A percentile compares a stretch with the other conserved stretches of the same genome.
Conservation (phyloP, 805 yeast genomes). For the Hanseniaspora singularis region DNA sequence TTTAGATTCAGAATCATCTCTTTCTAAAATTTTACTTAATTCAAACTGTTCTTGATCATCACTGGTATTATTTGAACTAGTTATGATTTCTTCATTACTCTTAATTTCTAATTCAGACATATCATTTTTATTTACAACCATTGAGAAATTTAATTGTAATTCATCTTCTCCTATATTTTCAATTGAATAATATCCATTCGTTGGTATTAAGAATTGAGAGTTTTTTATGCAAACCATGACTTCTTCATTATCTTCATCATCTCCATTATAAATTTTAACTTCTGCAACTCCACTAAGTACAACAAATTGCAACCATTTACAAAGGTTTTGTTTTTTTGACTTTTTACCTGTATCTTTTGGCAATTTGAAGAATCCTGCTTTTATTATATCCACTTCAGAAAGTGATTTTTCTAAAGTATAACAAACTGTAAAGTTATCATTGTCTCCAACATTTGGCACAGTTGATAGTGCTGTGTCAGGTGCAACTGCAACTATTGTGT, state of each 20-base stretch:
- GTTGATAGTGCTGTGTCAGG: slow-evolving; percentile 22
- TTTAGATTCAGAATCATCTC: not conserved
- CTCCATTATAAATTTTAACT: slow-evolving; percentile 46
- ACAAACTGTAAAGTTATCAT: slow-evolving; percentile 10
- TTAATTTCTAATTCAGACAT: not conserved
- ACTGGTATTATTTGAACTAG: not conserved
- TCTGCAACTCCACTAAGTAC: slow-evolving; percentile 61
- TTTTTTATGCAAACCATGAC: slow-evolving; percentile 53
- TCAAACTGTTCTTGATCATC: slow-evolving; percentile 6
- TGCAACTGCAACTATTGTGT: slow-evolving; percentile 21
- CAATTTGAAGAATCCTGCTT: slow-evolving; percentile 60
- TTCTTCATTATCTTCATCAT: not conserved
- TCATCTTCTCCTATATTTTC: slow-evolving; percentile 46
- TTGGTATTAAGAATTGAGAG: slow-evolving; percentile 71
- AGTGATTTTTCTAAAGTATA: slow-evolving; percentile 23
- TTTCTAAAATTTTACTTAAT: slow-evolving; percentile 9
- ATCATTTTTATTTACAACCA: slow-evolving; percentile 32
- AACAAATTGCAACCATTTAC: slow-evolving; percentile 43
- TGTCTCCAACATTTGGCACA: slow-evolving; percentile 13
- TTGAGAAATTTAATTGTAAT: slow-evolving; percentile 66
- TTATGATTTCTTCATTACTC: not conserved
- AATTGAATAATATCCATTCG: slow-evolving; percentile 60
- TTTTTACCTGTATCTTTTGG: slow-evolving; percentile 53
- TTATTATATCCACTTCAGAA: slow-evolving; percentile 58
- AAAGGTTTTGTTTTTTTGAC: slow-evolving; percentile 4